A percentile compares a stretch with the other conserved stretches of the same genome.
Evolutionary conservation across 768 basidiomycete genomes (phyloP).

Genomic region (Lyophyllum shimeji): DNA sequence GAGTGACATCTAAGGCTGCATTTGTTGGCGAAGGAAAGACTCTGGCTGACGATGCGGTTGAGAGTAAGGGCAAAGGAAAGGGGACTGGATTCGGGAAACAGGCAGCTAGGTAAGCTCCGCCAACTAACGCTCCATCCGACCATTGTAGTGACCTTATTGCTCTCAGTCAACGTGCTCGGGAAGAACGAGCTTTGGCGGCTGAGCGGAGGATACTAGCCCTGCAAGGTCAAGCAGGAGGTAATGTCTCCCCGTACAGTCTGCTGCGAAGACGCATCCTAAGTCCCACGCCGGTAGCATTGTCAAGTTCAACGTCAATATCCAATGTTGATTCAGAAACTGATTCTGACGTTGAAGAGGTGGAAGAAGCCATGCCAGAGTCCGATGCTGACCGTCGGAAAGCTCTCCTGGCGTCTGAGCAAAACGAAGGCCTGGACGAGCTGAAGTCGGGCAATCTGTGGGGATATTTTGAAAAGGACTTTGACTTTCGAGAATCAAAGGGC

Average conservation of each 20-base stretch:
- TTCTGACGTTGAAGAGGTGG: conserved; percentile 27
- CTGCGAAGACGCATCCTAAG: too few species aligned
- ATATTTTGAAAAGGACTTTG: conserved; percentile 52
- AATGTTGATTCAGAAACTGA: conserved; percentile 27
- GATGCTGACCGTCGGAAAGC: conserved; percentile 49
- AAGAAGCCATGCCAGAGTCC: conserved; percentile 37
- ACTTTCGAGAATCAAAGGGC: conserved; percentile 28
- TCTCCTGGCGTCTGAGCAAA: conserved; percentile 46
- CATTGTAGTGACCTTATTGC: background rate
- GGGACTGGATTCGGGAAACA: conserved; percentile 73
- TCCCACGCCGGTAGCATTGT: background rate
- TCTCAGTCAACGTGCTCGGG: conserved; percentile 72
- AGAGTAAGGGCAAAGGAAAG: conserved; percentile 28
- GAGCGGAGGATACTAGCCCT: conserved; percentile 58
- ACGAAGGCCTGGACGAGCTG: conserved; percentile 42
- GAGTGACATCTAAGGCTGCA: conserved; percentile 59
- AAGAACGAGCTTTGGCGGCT: conserved; percentile 75
- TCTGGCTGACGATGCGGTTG: conserved; percentile 44
- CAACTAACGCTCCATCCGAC: background rate
- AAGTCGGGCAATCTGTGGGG: conserved; percentile 38
- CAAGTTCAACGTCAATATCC: background rate
- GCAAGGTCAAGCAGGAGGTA: conserved; percentile 25
- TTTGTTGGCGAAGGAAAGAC: conserved; percentile 60
- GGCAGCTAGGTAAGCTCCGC: conserved; percentile 30
- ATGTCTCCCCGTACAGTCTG: too few species aligned